Percentiles rank a stretch among this genome's conserved stretches.
These are phyloP conservation scores for Flaveria robusta DNA, from an alignment of 129 eudicot species.

Conservation along the genomic window DNA sequence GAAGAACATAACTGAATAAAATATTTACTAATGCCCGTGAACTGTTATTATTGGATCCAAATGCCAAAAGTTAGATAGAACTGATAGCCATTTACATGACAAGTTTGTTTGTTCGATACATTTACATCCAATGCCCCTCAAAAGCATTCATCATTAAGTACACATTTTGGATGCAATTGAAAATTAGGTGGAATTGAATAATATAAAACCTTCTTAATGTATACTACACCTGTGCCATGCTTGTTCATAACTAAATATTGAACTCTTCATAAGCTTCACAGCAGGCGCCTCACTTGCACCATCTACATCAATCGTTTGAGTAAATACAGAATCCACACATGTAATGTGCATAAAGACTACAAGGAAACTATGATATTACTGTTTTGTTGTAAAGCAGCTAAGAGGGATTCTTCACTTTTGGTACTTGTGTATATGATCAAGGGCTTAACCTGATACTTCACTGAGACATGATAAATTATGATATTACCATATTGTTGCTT, in stretches of 20 bases:
- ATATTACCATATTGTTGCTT: conserved; percentile 16
- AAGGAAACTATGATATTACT: conserved; percentile 46
- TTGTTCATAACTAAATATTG: conserved; percentile 94
- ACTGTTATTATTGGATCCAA: background rate
- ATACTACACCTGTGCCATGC: conserved; percentile 94
- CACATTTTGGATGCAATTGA: background rate
- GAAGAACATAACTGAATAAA: conserved; percentile 5
- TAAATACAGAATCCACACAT: conserved; percentile 19
- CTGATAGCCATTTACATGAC: conserved; percentile 15
- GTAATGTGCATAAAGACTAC: conserved; percentile 24
- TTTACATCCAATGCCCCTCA: background rate
- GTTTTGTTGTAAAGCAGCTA: conserved; percentile 72
- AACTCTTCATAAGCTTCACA: conserved; percentile 91
- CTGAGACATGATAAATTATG: conserved; percentile 43
- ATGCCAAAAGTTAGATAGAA: background rate
- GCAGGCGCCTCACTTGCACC: conserved; percentile 55
- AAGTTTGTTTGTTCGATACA: conserved; percentile 3
- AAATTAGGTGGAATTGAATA: conserved; percentile 8
- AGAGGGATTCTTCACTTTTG: conserved; percentile 70
- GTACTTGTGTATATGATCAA: conserved; percentile 88
- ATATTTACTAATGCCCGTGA: background rate
- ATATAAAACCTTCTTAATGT: conserved; percentile 12
- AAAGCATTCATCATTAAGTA: conserved; percentile 19
- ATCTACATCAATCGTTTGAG: conserved; percentile 51
- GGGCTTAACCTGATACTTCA: conserved; percentile 90